These are phyloP conservation scores for Cytospora schulzeri DNA, from an alignment of 2,329 filamentous ascomycete genomes.

Conservation along the genomic window DNA sequence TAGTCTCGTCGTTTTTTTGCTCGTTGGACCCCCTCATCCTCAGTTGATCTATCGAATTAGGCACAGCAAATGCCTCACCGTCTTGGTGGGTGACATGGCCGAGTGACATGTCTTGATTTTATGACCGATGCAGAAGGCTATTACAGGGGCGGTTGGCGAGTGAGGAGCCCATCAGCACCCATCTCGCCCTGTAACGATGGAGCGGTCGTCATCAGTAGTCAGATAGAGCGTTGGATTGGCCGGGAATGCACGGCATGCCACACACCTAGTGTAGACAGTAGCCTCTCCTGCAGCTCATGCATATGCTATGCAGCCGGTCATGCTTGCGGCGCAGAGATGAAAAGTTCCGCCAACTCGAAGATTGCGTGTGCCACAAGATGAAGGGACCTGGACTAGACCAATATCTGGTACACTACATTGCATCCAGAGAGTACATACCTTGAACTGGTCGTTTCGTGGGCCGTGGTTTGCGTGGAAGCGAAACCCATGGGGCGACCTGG, in stretches of 20 bases:
- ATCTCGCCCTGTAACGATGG: neutral
- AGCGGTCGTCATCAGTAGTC: neutral
- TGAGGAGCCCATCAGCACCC: neutral
- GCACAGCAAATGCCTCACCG: neutral
- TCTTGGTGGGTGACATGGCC: constrained; percentile 10
- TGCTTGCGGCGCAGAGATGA: constrained; percentile 8
- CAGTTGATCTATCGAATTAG: neutral
- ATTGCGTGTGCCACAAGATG: neutral
- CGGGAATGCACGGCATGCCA: constrained; percentile 18
- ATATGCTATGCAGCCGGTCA: constrained; percentile 19
- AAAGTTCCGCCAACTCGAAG: neutral
- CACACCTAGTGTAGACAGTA: too few relatives aligned
- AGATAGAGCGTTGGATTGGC: constrained; percentile 3
- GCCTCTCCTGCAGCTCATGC: constrained; percentile 21
- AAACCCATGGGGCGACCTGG: constrained; percentile 4
- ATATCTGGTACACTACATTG: neutral
- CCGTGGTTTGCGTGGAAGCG: neutral
- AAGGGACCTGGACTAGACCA: neutral
- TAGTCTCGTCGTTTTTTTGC: neutral
- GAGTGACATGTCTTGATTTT: neutral
- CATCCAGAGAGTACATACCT: neutral
- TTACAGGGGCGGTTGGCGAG: constrained; percentile 2
- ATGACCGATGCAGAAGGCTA: constrained; percentile 7
- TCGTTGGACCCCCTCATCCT: neutral
- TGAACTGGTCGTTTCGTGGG: constrained; percentile 4